phyloP scores from a whole-genome alignment of 1,139 yeast genomes.

The Saccharomyces hybrid region DNA sequence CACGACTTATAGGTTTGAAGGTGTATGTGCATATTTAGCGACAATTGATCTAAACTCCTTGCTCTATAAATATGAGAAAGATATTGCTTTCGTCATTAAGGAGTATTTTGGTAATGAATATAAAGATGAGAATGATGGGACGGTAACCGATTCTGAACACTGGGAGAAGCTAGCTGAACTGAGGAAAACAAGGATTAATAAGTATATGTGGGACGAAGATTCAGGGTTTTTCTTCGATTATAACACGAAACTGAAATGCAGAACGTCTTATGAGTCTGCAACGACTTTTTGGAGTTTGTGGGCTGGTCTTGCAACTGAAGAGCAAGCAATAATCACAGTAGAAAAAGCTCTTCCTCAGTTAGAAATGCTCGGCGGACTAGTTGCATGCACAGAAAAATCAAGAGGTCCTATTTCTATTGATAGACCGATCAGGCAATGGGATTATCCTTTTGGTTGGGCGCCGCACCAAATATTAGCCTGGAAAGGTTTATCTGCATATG shows the following conservation, averaged over 20 bases:
- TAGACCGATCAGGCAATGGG: slow-evolving; percentile 94
- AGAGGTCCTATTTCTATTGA: slow-evolving; percentile 64
- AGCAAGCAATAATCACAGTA: slow-evolving; percentile 66
- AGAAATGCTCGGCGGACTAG: slow-evolving; percentile 85
- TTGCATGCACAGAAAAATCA: slow-evolving; percentile 71
- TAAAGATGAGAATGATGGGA: slow-evolving; percentile 32
- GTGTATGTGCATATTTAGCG: slow-evolving; percentile 80
- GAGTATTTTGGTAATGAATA: slow-evolving; percentile 48
- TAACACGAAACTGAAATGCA: slow-evolving; percentile 50
- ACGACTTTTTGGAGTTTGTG: slow-evolving; percentile 92
- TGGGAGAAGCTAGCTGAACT: slow-evolving; percentile 55
- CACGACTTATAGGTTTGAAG: slow-evolving; percentile 84
- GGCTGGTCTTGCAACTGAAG: slow-evolving; percentile 64
- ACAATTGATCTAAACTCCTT: slow-evolving; percentile 85
- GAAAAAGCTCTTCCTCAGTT: slow-evolving; percentile 55
- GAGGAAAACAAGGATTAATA: slow-evolving; percentile 52
- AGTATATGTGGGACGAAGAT: slow-evolving; percentile 78
- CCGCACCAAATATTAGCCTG: slow-evolving; percentile 96
- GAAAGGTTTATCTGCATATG: slow-evolving; percentile 76
- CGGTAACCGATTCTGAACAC: slow-evolving; percentile 41
- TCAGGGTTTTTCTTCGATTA: slow-evolving; percentile 81
- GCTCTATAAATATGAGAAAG: slow-evolving; percentile 82
- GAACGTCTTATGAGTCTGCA: slow-evolving; percentile 72
- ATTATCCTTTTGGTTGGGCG: slow-evolving; percentile 97
- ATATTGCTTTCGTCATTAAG: slow-evolving; percentile 62